Base-by-base conservation (phyloP, 2,329 filamentous ascomycete genomes). In the Penicillium sp. region DNA sequence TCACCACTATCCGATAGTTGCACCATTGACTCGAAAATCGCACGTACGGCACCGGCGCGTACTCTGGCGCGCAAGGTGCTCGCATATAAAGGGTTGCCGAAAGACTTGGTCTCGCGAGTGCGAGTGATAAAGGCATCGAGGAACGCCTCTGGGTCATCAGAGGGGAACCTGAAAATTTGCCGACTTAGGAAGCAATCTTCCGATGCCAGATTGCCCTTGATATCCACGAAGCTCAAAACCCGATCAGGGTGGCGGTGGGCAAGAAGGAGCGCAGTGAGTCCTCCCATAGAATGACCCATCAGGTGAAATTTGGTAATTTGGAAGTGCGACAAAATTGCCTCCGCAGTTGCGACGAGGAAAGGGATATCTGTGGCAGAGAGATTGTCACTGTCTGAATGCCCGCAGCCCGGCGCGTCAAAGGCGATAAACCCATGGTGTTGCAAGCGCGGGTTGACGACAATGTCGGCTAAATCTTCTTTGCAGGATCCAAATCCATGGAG, bases 221-320 rank as follows among this genome's bases (percentile, higher is more conserved):
- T 67, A 32, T 64, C 34, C 31, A 65, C 41, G 43, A 66, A 67
- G 55, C 63, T 67, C 24, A 64, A 50, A 7, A 64, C 46, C 3
- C 48, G 51, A 10, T 50, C 43, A 4, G 59, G 60, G 24, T 56
- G 39, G 1, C 39, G 16, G 6, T 59, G 49, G 2, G 63, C 63
- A 10, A 66, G 60, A 2, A 63, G 44, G 4, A 67, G 61, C 1
- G 61, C 64, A 5, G 63, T 61, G 1, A 67, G 50, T 0, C 64
- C 65, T 9, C 65, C 61, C 64, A 67, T 67, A 7, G 64, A 67
- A 43, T 67, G 64, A 27, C 65, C 64, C 10, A 65, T 61, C 1
- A 67, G 48, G 22, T 66, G 64, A 40, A 65, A 63, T 21, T 45
- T 31, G 39, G 42, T 50, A 43, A 67, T 58, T 1, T 56, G 41